phyloP scores from a whole-genome alignment of 305 asterid genomes.

The Fraxinus greggii region DNA sequence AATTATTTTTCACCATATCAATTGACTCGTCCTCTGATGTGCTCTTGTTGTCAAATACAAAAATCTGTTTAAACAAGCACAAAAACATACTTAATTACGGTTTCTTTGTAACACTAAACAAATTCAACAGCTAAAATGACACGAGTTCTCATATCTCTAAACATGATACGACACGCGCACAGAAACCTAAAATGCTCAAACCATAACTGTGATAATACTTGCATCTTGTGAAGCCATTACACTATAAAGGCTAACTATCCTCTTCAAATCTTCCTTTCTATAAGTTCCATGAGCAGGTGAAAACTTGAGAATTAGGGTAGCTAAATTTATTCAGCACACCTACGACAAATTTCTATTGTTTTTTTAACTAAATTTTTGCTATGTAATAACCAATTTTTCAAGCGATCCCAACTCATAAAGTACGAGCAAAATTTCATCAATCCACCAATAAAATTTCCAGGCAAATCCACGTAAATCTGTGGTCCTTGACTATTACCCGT shows the following conservation, averaged over 20 bases:
- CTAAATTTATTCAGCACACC: neutral
- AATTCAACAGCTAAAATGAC: neutral
- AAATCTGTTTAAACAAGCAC: conserved; percentile 46
- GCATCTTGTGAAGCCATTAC: neutral
- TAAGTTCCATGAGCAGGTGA: neutral
- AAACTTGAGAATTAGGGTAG: neutral
- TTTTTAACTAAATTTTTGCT: too few species aligned
- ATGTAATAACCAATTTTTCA: neutral
- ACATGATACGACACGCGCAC: neutral
- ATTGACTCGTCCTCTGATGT: conserved; percentile 39
- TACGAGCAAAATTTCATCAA: too few species aligned
- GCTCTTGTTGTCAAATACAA: conserved; percentile 70
- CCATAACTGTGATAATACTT: too few species aligned
- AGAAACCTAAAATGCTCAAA: neutral
- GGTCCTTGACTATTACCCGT: neutral
- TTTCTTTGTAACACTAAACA: neutral
- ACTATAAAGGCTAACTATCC: neutral
- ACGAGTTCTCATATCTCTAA: neutral
- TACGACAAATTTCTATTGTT: too few species aligned
- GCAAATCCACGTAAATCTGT: too few species aligned
- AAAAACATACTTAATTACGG: neutral
- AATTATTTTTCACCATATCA: conserved; percentile 35
- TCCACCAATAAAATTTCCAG: too few species aligned
- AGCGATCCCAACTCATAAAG: neutral
- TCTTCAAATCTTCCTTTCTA: neutral